phyloP scores from a whole-genome alignment of 2,329 filamentous ascomycete species.

The Amauroascus verrucosus region DNA sequence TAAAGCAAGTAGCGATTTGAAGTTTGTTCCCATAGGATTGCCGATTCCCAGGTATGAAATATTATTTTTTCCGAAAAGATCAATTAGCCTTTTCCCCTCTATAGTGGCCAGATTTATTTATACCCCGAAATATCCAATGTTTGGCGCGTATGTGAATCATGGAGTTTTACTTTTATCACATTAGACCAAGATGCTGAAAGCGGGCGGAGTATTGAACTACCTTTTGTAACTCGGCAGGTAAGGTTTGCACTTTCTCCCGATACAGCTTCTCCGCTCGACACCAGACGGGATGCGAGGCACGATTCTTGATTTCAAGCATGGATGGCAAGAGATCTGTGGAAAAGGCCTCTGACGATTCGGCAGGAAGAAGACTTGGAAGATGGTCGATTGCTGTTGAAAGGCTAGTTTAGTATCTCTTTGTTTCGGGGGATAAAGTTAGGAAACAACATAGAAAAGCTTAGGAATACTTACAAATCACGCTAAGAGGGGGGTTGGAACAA shows the following conservation, averaged over 20 bases:
- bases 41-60: too few species aligned
- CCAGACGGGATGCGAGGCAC: constrained; percentile 66
- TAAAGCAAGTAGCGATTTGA: too few species aligned
- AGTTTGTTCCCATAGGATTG: too few species aligned
- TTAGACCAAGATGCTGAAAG: neutral
- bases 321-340: constrained; percentile 67
- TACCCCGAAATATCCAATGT: neutral
- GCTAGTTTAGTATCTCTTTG: neutral
- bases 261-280: constrained; percentile 73
- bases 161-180: neutral
- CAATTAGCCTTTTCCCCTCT: neutral
- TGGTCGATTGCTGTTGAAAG: constrained; percentile 54
- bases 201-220: neutral
- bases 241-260: constrained; percentile 63
- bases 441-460: neutral
- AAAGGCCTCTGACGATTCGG: constrained; percentile 81
- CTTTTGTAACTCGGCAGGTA: constrained; percentile 42
- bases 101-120: neutral
- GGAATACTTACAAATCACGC: constrained; percentile 55
- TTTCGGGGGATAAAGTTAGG: neutral
- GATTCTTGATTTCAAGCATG: constrained; percentile 66
- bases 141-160: neutral
- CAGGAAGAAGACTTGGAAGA: constrained; percentile 68
- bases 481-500: constrained; percentile 51
- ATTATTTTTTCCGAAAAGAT: too few species aligned